A percentile compares a stretch with the other conserved stretches of the same genome.
These are phyloP conservation scores for Euphorbia tirucalli DNA, from an alignment of 345 rosid genomes.

Conservation along the genomic window DNA sequence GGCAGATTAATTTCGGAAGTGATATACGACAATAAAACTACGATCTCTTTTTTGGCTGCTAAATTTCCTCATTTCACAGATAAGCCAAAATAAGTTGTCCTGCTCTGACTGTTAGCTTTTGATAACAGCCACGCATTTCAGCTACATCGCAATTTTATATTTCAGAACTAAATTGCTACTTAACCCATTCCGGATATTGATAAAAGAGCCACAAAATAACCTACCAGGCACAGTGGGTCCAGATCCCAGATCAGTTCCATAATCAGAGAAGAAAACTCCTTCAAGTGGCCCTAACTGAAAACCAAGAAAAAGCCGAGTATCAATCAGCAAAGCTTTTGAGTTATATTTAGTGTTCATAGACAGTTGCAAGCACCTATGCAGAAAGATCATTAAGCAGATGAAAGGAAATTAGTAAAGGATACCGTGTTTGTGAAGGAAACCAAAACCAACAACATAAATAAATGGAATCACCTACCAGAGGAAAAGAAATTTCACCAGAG, in stretches of 20 bases:
- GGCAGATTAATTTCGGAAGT: neutral
- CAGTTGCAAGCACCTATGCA: neutral
- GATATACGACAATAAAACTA: neutral
- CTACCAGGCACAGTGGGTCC: conserved; percentile 79
- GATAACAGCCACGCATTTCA: neutral
- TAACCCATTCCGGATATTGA: neutral
- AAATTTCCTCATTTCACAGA: neutral
- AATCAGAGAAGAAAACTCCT: conserved; percentile 83
- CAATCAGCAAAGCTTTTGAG: neutral
- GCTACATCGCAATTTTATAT: neutral
- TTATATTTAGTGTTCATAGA: neutral
- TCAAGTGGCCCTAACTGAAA: conserved; percentile 80
- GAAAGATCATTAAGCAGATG: neutral
- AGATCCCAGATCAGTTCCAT: conserved; percentile 89
- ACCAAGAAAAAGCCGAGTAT: neutral
- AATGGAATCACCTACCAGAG: conserved; percentile 50
- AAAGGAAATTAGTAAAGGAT: neutral
- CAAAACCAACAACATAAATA: neutral
- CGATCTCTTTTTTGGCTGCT: no score
- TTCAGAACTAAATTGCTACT: neutral
- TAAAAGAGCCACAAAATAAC: conserved; percentile 16
- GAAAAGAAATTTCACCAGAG: conserved; percentile 84
- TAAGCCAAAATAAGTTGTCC: neutral
- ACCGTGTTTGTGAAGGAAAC: neutral
- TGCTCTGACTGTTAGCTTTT: neutral